Conservation (phyloP, 164 flowering plant genomes). For the Piper longum region DNA sequence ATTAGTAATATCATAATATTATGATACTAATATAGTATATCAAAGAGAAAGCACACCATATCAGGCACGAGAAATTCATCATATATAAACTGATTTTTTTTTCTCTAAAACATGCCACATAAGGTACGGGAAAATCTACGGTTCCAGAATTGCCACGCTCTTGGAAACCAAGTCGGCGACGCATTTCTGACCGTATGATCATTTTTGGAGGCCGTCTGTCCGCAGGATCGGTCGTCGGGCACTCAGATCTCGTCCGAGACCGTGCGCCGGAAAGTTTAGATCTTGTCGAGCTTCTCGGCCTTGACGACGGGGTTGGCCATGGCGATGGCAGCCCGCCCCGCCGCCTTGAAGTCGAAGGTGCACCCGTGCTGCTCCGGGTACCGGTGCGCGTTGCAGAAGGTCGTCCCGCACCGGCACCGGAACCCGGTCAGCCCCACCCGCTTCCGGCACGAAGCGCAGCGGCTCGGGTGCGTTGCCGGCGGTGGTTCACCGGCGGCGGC, state of each 20-base stretch:
- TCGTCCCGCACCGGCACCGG: conserved; percentile 35
- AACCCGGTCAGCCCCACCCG: conserved; percentile 38
- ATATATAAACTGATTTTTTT: no score
- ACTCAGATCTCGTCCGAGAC: not conserved
- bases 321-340: conserved; percentile 50
- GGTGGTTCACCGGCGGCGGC: not conserved
- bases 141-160: no score
- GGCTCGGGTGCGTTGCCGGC: conserved; percentile 17
- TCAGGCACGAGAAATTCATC: no score
- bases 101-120: no score
- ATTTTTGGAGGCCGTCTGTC: not conserved
- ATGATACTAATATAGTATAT: no score
- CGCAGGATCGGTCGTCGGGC: not conserved
- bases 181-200: no score
- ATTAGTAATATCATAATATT: no score
- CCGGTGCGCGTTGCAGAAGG: conserved; percentile 30
- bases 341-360: conserved; percentile 24
- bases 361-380: conserved; percentile 32
- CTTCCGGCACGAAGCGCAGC: conserved; percentile 31
- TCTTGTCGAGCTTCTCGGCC: conserved; percentile 42
- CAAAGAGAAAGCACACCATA: no score
- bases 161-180: no score
- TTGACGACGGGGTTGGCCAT: conserved; percentile 52
- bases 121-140: no score
- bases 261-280: conserved; percentile 10